Base-by-base conservation (phyloP, 345 rosid species). In the Reutealis trisperma region DNA sequence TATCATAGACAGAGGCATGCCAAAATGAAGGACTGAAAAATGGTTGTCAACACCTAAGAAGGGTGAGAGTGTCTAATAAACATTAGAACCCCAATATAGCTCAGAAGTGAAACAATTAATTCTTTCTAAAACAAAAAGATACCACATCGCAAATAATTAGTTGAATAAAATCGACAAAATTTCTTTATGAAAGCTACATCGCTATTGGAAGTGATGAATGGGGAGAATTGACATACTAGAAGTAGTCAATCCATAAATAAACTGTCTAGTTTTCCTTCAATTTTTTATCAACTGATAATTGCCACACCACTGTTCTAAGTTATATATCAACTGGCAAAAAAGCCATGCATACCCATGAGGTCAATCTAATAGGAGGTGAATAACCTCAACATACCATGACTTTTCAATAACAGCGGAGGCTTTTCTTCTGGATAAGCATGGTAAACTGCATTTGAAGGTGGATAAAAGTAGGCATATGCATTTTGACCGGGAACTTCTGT, bases 381-480 rank as follows among this genome's bases (percentile, higher is more conserved):
- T 57, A 72, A 60, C 6, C 45, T n/a, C 45, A 54, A 58, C 89
- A 75, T 86, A 96, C 99, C 99, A 73, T 96, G 99, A 86, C 99
- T 91, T 83, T 93, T 76, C 83, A 96, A 82, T 76, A 93, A 76
- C 83, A 96, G 75, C 37, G 98, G 98, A 77, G 99, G 99, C 80
- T 86, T 91, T 83, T 96, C 98, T 72, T 90, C 93, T 70, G 78
- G 74, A 78, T 82, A 86, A 81, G 88, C 91, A 65, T 85, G 87
- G 82, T 88, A 91, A 21, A 58, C 65, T 8, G 92, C 92, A 85
- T 93, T 95, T 54, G 88, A 83, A 65, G 99, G 97, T 44, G 92
- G 93, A 84, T 95, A 93, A 76, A 63, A 96, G 82, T 88, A 96
- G 63, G 99, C 99, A 81, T 88, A 96, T 19, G 99, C 94, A 65